These are phyloP conservation scores for Monilinia aucupariae DNA, from an alignment of 2,329 filamentous ascomycete genomes.

Conservation along the genomic window DNA sequence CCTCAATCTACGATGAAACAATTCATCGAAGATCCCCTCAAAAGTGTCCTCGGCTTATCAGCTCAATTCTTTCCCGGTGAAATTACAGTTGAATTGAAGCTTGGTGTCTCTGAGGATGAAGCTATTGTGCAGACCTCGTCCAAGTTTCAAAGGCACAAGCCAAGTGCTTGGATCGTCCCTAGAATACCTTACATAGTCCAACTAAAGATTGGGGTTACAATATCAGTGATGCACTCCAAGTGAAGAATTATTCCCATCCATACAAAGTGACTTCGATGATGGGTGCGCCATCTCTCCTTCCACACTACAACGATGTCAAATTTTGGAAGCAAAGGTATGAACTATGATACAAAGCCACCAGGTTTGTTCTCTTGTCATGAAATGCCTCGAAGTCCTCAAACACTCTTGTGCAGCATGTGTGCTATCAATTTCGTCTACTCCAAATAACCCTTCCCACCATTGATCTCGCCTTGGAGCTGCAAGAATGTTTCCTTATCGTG, in stretches of 20 bases:
- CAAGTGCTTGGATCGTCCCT: not conserved
- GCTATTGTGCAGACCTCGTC: not conserved
- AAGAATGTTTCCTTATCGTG: conserved; percentile 31
- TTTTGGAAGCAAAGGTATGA: not conserved
- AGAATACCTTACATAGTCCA: not conserved
- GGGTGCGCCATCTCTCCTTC: too few relatives aligned
- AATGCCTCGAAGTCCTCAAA: not conserved
- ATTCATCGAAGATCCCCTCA: too few relatives aligned
- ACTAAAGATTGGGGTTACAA: not conserved
- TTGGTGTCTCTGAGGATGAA: not conserved
- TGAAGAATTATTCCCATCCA: not conserved
- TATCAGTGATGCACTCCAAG: not conserved
- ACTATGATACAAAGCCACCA: not conserved
- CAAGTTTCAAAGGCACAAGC: not conserved
- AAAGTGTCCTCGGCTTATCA: too few relatives aligned
- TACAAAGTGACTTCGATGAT: too few relatives aligned
- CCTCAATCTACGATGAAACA: too few relatives aligned
- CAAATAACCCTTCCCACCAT: conserved; percentile 20
- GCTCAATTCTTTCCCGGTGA: not conserved
- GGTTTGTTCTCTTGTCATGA: too few relatives aligned
- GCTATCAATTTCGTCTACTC: not conserved
- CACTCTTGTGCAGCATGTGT: too few relatives aligned
- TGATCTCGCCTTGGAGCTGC: conserved; percentile 29
- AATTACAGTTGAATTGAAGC: not conserved
- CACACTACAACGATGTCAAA: too few relatives aligned